Percentiles rank a stretch among this genome's conserved stretches.
Evolutionary conservation across 1,284 basidiomycete species (phyloP).

Genomic region (Austroboletus niveus): DNA sequence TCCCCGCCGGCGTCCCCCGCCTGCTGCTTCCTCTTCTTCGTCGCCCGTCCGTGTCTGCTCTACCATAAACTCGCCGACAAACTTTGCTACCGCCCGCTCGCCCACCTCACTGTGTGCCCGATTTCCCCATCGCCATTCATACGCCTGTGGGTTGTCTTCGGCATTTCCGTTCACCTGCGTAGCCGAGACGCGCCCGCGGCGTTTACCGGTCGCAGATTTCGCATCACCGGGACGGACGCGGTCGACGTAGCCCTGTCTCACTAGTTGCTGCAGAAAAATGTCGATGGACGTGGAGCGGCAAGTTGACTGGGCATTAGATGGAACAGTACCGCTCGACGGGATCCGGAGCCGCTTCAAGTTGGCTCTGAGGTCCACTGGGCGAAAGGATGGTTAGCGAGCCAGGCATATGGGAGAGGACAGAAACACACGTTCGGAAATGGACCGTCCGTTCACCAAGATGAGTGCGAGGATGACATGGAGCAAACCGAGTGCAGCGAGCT

Average conservation of each 20-base stretch:
- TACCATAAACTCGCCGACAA: constrained; percentile 76
- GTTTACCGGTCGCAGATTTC: constrained; percentile 40
- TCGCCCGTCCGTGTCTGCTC: constrained; percentile 39
- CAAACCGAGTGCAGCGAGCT: constrained; percentile 60
- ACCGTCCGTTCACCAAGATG: constrained; percentile 67
- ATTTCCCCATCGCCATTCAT: constrained; percentile 78
- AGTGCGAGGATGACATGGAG: constrained; percentile 70
- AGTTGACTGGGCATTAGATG: constrained; percentile 49
- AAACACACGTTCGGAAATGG: constrained; percentile 61
- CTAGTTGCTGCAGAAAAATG: constrained; percentile 52
- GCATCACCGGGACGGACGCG: constrained; percentile 48
- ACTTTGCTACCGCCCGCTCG: constrained; percentile 60
- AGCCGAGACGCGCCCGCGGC: constrained; percentile 47
- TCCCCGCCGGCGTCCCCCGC: constrained; percentile 13
- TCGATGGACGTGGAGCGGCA: constrained; percentile 52
- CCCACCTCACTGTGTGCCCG: constrained; percentile 73
- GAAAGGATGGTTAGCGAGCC: background rate
- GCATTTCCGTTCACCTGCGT: constrained; percentile 46
- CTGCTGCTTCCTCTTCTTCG: constrained; percentile 38
- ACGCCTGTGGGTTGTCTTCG: constrained; percentile 48
- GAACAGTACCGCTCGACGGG: constrained; percentile 39
- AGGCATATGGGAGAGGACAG: background rate
- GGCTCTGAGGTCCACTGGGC: constrained; percentile 55
- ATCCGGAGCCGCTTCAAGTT: constrained; percentile 64
- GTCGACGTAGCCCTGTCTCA: constrained; percentile 70